These are phyloP conservation scores for Boletus fagicola DNA, from an alignment of 768 basidiomycete genomes.

Conservation along the genomic window DNA sequence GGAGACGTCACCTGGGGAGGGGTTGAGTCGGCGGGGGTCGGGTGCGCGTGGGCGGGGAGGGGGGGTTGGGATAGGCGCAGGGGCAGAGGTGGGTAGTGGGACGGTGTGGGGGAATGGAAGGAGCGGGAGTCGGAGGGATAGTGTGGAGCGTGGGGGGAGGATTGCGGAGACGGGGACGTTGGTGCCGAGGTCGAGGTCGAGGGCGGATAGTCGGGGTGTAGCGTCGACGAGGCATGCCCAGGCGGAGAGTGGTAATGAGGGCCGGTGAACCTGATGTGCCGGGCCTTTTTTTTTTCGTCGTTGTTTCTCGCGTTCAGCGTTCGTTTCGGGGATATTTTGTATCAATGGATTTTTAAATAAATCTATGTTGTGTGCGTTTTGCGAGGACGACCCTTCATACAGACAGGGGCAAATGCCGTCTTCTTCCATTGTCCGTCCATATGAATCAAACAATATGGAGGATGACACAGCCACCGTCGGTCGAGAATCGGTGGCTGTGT, in stretches of 20 bases:
- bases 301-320: too few relatives aligned
- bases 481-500: neutral
- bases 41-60: slow-evolving; percentile 36
- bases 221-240: slow-evolving; percentile 27
- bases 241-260: too few relatives aligned
- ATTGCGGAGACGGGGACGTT: slow-evolving; percentile 69
- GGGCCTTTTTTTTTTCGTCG: too few relatives aligned
- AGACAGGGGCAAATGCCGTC: slow-evolving; percentile 5
- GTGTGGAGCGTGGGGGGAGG: slow-evolving; percentile 61
- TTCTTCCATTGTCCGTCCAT: neutral
- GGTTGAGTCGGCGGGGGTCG: slow-evolving; percentile 53
- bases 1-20: too few relatives aligned
- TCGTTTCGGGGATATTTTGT: too few relatives aligned
- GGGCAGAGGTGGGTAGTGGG: neutral
- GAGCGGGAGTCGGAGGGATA: slow-evolving; percentile 50
- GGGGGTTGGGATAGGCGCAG: slow-evolving; percentile 5
- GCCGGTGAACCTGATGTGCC: neutral
- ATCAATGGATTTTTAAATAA: too few relatives aligned
- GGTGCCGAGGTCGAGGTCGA: slow-evolving; percentile 39
- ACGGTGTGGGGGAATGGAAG: slow-evolving; percentile 12
- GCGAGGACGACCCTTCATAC: too few relatives aligned
- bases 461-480: neutral
- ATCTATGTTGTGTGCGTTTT: too few relatives aligned
- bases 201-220: slow-evolving; percentile 45
- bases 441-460: neutral